Percentiles rank a stretch among this genome's conserved stretches.
phyloP scores from a whole-genome alignment of 2,329 filamentous ascomycete genomes.

The Chrysoporthe cubensis region DNA sequence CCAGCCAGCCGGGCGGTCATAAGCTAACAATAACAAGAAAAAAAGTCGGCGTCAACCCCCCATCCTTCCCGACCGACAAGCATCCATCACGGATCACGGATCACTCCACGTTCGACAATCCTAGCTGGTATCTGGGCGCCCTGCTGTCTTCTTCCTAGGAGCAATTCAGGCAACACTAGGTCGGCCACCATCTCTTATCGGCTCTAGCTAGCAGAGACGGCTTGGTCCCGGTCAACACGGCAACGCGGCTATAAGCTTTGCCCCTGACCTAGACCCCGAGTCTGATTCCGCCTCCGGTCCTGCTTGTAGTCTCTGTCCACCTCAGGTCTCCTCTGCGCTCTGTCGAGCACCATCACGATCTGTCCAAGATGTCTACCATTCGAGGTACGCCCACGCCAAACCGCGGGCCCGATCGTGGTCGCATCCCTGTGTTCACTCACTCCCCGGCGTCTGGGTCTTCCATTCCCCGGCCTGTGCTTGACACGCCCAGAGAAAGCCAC shows the following conservation, averaged over 20 bases:
- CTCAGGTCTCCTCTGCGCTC: background rate
- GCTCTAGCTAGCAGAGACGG: background rate
- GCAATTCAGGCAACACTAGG: background rate
- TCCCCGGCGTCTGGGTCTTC: slow-evolving; percentile 62
- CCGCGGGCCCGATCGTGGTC: slow-evolving; percentile 61
- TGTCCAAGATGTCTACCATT: slow-evolving; percentile 49
- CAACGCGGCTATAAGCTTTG: slow-evolving; percentile 2
- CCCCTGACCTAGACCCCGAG: background rate
- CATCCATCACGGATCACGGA: background rate
- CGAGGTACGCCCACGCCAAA: slow-evolving; percentile 75
- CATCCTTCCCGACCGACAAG: background rate
- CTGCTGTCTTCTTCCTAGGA: background rate
- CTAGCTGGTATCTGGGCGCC: background rate
- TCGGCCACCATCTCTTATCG: background rate
- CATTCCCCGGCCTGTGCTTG: slow-evolving; percentile 75
- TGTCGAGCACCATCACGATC: slow-evolving; percentile 2
- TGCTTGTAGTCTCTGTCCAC: background rate
- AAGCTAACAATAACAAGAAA: slow-evolving; percentile 3
- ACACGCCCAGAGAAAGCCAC: slow-evolving; percentile 43
- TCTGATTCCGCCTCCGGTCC: background rate
- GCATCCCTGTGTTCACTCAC: slow-evolving; percentile 59
- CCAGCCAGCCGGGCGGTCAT: background rate
- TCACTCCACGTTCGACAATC: background rate
- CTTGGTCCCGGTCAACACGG: background rate
- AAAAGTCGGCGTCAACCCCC: slow-evolving; percentile 5